These are phyloP conservation scores for Bothriochloa decipiens DNA, from an alignment of 176 grass and related monocot genomes.

Conservation along the genomic window DNA sequence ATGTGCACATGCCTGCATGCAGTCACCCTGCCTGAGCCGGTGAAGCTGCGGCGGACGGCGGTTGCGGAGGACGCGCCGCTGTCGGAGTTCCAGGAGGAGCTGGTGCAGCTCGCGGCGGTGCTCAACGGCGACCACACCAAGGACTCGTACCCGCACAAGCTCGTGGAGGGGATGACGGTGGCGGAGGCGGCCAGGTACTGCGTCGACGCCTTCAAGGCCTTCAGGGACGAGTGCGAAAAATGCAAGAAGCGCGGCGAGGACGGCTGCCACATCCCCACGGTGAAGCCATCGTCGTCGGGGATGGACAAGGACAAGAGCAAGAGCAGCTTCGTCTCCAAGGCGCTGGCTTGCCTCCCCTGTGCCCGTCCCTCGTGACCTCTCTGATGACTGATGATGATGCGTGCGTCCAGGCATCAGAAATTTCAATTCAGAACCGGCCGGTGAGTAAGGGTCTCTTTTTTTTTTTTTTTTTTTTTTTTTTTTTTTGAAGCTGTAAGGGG, in stretches of 20 bases:
- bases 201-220: slow-evolving; percentile 44
- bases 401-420: not conserved
- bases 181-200: slow-evolving; percentile 57
- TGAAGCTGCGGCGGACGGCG: slow-evolving; percentile 50
- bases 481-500: too few species aligned
- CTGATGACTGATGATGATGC: not conserved
- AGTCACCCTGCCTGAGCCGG: slow-evolving; percentile 58
- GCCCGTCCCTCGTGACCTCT: not conserved
- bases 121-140: slow-evolving; percentile 69
- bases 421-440: not conserved
- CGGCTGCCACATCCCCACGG: slow-evolving; percentile 57
- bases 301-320: not conserved
- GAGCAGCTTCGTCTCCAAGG: slow-evolving; percentile 32
- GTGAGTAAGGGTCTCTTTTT: too few species aligned
- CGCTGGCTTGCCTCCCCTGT: slow-evolving; percentile 64
- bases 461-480: too few species aligned
- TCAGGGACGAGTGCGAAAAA: slow-evolving; percentile 61
- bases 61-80: slow-evolving; percentile 52
- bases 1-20: too few species aligned
- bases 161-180: slow-evolving; percentile 85
- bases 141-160: slow-evolving; percentile 58
- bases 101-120: slow-evolving; percentile 65
- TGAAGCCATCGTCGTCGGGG: slow-evolving; percentile 25
- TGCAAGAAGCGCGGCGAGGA: slow-evolving; percentile 55
- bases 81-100: slow-evolving; percentile 65